Conservation (phyloP, 176 grass and related monocot species). For the Puya raimondii region DNA sequence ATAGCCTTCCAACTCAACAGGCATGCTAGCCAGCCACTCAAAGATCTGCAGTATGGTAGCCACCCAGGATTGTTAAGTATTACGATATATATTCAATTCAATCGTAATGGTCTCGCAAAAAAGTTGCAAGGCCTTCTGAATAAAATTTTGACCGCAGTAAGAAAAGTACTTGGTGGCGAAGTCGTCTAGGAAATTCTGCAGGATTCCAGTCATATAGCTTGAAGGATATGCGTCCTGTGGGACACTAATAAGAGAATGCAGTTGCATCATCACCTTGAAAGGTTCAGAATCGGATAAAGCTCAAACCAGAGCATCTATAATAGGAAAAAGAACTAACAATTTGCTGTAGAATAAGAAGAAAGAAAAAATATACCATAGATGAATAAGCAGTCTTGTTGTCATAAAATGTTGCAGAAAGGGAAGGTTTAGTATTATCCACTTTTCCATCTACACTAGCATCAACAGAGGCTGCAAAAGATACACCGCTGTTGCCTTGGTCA, state of each 20-base stretch:
- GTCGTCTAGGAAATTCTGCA: conserved; percentile 89
- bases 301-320: conserved; percentile 18
- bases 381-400: conserved; percentile 71
- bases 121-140: not conserved
- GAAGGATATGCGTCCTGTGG: conserved; percentile 96
- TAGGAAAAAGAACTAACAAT: conserved; percentile 7
- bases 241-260: conserved; percentile 65
- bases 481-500: conserved; percentile 41
- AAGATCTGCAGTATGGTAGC: conserved; percentile 94
- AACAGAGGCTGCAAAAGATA: conserved; percentile 42
- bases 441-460: conserved; percentile 51
- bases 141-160: not conserved
- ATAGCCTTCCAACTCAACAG: conserved; percentile 98
- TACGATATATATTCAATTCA: conserved; percentile 12
- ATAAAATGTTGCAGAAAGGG: conserved; percentile 39
- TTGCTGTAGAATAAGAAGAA: conserved; percentile 2
- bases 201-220: conserved; percentile 99
- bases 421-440: conserved; percentile 45
- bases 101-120: not conserved
- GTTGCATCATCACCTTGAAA: conserved; percentile 19
- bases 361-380: conserved; percentile 46
- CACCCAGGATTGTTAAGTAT: too few species aligned
- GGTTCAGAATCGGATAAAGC: conserved; percentile 1
- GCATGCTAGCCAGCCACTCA: conserved; percentile 87
- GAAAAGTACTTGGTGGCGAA: conserved; percentile 79